Conservation (phyloP, 257 asterid genomes). For the Forsythia suspensa region DNA sequence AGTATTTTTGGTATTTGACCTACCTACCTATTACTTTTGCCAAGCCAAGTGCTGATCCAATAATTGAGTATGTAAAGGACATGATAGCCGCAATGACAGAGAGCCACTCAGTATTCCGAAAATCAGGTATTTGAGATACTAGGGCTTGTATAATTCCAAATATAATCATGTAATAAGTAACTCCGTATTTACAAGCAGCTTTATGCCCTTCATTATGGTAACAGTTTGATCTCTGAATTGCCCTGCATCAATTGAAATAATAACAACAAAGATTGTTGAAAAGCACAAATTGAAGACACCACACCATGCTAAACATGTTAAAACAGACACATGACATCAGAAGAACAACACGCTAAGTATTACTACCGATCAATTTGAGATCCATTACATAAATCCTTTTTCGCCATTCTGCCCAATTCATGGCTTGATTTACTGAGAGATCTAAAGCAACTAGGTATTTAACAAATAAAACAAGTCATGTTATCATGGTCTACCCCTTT, state of each 20-base stretch:
- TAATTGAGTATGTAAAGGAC: slow-evolving; percentile 66
- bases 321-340: neutral
- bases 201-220: slow-evolving; percentile 62
- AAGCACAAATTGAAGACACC: neutral
- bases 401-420: too few relatives aligned
- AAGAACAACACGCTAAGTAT: neutral
- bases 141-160: slow-evolving; percentile 62
- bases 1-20: neutral
- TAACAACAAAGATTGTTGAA: too few relatives aligned
- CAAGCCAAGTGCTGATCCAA: slow-evolving; percentile 70
- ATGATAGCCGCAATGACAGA: slow-evolving; percentile 69
- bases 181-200: slow-evolving; percentile 45
- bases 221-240: slow-evolving; percentile 71
- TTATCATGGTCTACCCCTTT: too few relatives aligned
- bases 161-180: slow-evolving; percentile 45
- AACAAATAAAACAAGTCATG: too few relatives aligned
- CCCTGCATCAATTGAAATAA: slow-evolving; percentile 43
- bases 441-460: too few relatives aligned
- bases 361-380: neutral
- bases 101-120: slow-evolving; percentile 64
- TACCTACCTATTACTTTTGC: slow-evolving; percentile 65
- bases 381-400: too few relatives aligned
- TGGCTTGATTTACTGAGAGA: too few relatives aligned
- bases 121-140: slow-evolving; percentile 71
- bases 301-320: neutral